Conservation (phyloP, 768 basidiomycete species). For the Panellus pusillus region DNA sequence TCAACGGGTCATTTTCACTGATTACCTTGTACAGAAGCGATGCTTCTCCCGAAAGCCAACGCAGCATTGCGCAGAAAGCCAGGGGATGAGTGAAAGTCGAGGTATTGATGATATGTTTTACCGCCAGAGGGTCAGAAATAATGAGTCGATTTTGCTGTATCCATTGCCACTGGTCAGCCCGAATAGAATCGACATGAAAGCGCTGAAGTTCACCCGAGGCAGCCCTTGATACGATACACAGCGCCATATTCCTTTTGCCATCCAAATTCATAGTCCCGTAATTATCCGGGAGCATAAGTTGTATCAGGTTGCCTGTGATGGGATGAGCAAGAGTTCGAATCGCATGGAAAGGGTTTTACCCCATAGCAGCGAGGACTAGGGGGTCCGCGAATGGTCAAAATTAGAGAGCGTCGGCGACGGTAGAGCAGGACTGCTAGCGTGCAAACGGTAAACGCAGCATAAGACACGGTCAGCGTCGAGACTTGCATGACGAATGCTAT, state of each 20-base stretch:
- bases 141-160: constrained; percentile 10
- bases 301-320: constrained; percentile 4
- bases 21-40: constrained; percentile 7
- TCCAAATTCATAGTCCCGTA: constrained; percentile 13
- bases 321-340: not conserved
- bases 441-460: not conserved
- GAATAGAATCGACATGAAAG: not conserved
- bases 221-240: constrained; percentile 15
- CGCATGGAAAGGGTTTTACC: not conserved
- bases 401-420: not conserved
- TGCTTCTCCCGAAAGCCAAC: constrained; percentile 9
- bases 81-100: not conserved
- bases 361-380: not conserved
- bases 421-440: not conserved
- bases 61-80: constrained; percentile 2
- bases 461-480: not conserved
- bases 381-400: not conserved
- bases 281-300: constrained; percentile 6
- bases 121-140: constrained; percentile 8
- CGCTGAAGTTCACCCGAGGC: not conserved
- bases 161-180: not conserved
- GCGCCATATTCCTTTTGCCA: constrained; percentile 8
- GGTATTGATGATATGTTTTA: constrained; percentile 9
- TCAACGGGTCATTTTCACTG: too few species aligned
- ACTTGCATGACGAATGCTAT: not conserved